Percentiles rank a stretch among this genome's conserved stretches.
Conservation (phyloP, 108 stramenopile species). For the Schizochytrium sp. region DNA sequence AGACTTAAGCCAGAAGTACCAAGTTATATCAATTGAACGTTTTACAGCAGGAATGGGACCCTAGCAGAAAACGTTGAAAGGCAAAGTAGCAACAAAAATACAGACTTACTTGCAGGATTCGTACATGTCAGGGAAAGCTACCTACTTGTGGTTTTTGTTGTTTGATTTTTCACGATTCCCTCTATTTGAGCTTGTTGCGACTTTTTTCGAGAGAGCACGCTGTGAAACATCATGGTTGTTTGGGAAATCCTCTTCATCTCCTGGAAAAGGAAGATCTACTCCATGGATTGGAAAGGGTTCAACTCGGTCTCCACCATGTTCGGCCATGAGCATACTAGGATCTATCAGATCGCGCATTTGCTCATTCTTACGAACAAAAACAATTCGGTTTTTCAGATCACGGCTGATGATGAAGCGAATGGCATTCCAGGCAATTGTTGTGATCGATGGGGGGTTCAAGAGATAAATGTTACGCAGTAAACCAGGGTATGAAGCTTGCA, state of each 20-base stretch:
- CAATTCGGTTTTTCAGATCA: not conserved
- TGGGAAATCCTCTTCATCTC: not conserved
- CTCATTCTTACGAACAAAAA: not conserved
- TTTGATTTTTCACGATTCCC: too few relatives aligned
- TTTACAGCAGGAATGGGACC: too few relatives aligned
- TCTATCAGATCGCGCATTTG: conserved; percentile 17
- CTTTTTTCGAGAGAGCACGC: too few relatives aligned
- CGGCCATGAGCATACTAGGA: not conserved
- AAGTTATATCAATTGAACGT: too few relatives aligned
- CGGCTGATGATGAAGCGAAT: conserved; percentile 21
- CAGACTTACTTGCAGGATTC: too few relatives aligned
- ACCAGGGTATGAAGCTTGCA: not conserved
- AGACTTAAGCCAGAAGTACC: too few relatives aligned
- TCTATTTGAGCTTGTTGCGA: too few relatives aligned
- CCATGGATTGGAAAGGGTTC: not conserved
- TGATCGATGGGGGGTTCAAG: not conserved
- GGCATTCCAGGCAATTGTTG: conserved; percentile 23
- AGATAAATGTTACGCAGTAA: not conserved
- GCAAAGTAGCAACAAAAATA: too few relatives aligned
- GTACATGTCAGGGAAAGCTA: too few relatives aligned
- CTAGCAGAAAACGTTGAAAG: too few relatives aligned
- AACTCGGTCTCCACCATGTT: not conserved
- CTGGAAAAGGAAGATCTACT: not conserved
- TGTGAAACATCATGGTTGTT: too few relatives aligned
- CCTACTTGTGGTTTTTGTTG: too few relatives aligned